Base-by-base conservation (phyloP, 2,329 filamentous ascomycete genomes). In the Golovinomyces cichoracearum region DNA sequence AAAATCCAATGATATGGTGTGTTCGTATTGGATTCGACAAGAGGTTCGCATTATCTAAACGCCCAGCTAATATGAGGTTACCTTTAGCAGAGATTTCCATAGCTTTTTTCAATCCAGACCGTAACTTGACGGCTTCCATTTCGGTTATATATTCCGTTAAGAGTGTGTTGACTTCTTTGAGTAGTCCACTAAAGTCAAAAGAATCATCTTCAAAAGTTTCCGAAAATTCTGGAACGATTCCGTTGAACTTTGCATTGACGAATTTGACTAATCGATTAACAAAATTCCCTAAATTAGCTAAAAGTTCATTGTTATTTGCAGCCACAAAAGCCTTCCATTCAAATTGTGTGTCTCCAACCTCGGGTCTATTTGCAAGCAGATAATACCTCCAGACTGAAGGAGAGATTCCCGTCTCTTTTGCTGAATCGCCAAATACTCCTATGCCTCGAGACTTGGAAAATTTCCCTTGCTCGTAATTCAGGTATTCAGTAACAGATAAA, bases 351-450 rank as follows among this genome's bases (percentile, higher is more conserved):
- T 94, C 86, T 47, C 80, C 74, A 10, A 78, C 80, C 63, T 94
- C 86, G 0, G 86, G 86, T 50, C 86, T 75, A 62, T 82, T 79
- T 41, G 84, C 80, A 33, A 93, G 70, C 21, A 94, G 73, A 66
- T 90, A 93, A 65, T 88, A 93, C 55, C 86, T 72, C 83, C 85
- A 94, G n/a, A 94, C 83, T 53, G 88, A 83, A 0, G 84, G 69
- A 15, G 80, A 73, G 17, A 94, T 73, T 19, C 84, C 85, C 7
- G 84, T 93, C 49, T 92, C 78, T 64, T 81, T 80, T 44, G 83
- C 86, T 58, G 82, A 84, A 65, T 83, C 86, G 47, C 86, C 86
- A 59, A 94, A 94, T 1, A 94, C 86, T 57, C 86, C 86, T 33
- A 94, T 74, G 27, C 81, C 82, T 57, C 84, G 74, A 47, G 83